Percentiles rank a stretch among this genome's conserved stretches.
Conservation (phyloP, 2,329 filamentous ascomycete species). For the Lachnellula cervina region DNA sequence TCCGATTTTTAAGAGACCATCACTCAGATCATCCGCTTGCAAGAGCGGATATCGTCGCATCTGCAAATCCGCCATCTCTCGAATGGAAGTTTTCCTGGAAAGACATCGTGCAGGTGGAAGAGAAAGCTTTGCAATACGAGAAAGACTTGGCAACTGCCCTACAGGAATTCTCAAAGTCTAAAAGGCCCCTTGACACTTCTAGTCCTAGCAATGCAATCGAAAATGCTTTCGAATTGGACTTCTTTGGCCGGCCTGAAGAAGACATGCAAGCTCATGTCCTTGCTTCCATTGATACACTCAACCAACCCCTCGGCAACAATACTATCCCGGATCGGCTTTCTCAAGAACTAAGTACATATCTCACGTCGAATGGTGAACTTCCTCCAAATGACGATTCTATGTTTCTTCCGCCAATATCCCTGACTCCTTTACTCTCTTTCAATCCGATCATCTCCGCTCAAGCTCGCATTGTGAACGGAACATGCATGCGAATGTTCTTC, state of each 20-base stretch:
- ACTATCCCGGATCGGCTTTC: constrained; percentile 20
- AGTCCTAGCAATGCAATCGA: background rate
- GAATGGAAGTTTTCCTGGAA: constrained; percentile 71
- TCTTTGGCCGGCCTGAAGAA: constrained; percentile 45
- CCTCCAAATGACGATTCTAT: constrained; percentile 14
- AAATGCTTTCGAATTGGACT: constrained; percentile 26
- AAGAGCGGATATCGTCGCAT: constrained; percentile 42
- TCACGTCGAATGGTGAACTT: constrained; percentile 9
- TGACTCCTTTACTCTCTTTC: constrained; percentile 68
- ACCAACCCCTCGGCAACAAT: constrained; percentile 33
- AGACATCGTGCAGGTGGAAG: constrained; percentile 59
- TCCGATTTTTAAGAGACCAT: constrained; percentile 65
- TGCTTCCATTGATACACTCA: constrained; percentile 45
- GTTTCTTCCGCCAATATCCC: constrained; percentile 34
- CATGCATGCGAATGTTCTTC: constrained; percentile 74
- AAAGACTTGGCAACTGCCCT: constrained; percentile 36
- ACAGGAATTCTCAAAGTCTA: constrained; percentile 13
- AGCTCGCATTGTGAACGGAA: constrained; percentile 69
- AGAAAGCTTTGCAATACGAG: constrained; percentile 52
- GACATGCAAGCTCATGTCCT: constrained; percentile 45
- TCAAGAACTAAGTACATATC: constrained; percentile 18
- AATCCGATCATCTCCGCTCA: constrained; percentile 69
- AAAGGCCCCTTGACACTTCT: background rate
- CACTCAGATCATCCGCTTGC: constrained; percentile 69
- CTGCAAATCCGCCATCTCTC: constrained; percentile 50